Conservation (phyloP, 768 basidiomycete species). For the Mycena metata region DNA sequence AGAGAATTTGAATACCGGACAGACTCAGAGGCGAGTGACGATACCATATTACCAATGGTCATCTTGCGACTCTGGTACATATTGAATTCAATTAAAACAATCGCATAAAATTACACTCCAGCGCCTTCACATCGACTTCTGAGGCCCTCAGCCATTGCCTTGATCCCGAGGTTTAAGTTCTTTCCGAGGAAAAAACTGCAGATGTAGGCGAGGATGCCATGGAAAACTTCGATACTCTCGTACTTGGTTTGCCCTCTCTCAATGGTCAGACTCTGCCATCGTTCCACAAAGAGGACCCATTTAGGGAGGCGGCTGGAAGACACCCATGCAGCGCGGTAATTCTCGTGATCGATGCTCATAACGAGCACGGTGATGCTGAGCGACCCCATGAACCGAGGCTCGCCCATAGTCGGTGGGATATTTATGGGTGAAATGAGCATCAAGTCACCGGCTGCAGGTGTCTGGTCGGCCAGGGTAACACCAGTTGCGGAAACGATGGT, state of each 20-base stretch:
- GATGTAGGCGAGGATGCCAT: conserved; percentile 66
- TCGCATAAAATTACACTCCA: not conserved
- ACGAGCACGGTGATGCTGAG: conserved; percentile 39
- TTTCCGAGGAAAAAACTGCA: conserved; percentile 39
- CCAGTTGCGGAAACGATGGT: not conserved
- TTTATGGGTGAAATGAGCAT: not conserved
- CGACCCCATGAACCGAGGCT: too few relatives aligned
- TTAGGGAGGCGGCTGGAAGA: too few relatives aligned
- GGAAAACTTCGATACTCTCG: conserved; percentile 72
- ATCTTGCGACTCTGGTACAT: too few relatives aligned
- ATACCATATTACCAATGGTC: too few relatives aligned
- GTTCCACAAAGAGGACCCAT: conserved; percentile 39
- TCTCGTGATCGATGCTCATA: conserved; percentile 63
- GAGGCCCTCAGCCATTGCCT: not conserved
- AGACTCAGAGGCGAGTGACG: too few relatives aligned
- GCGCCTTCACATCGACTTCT: not conserved
- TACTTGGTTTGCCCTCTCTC: conserved; percentile 68
- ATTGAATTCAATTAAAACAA: too few relatives aligned
- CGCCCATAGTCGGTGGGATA: not conserved
- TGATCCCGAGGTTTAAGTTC: not conserved
- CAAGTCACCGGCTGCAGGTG: not conserved
- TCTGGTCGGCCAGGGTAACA: too few relatives aligned
- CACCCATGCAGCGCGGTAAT: conserved; percentile 71
- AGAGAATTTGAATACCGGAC: too few relatives aligned
- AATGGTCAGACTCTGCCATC: conserved; percentile 73